phyloP scores from a whole-genome alignment of 1,139 yeast genomes.

The Protomyces inouyei region DNA sequence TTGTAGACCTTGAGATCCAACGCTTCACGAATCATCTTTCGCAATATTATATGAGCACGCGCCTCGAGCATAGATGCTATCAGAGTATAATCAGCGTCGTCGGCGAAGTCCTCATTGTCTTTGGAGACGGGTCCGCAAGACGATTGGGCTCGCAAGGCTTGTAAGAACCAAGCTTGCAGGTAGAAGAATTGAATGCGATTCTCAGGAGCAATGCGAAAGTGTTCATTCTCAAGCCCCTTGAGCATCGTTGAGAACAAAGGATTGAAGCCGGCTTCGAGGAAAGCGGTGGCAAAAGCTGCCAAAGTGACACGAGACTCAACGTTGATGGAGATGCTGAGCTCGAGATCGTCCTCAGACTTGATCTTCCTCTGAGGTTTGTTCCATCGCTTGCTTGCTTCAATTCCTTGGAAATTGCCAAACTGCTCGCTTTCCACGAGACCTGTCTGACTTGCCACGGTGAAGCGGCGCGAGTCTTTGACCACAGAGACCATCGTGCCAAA shows the following conservation, averaged over 20 bases:
- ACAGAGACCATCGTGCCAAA: conserved; percentile 83
- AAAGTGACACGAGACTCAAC: conserved; percentile 42
- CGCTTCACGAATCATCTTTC: conserved; percentile 54
- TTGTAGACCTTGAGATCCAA: conserved; percentile 48
- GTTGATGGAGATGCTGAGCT: conserved; percentile 36
- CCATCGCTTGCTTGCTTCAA: conserved; percentile 70
- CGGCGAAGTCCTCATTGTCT: conserved; percentile 26
- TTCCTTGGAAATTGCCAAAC: conserved; percentile 28
- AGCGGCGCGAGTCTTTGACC: conserved; percentile 53
- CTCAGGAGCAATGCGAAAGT: conserved; percentile 37
- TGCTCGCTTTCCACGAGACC: conserved; percentile 6
- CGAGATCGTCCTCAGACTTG: conserved; percentile 34
- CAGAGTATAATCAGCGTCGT: conserved; percentile 50
- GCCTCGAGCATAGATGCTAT: conserved; percentile 66
- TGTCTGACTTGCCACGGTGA: conserved; percentile 69
- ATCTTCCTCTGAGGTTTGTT: conserved; percentile 38
- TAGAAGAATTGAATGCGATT: conserved; percentile 53
- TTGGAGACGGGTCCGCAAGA: conserved; percentile 9
- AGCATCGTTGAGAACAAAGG: conserved; percentile 54
- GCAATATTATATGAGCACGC: conserved; percentile 57
- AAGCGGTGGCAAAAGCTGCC: conserved; percentile 50
- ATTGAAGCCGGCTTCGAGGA: conserved; percentile 73
- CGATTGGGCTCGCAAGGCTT: conserved; percentile 35
- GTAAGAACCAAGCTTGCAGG: conserved; percentile 67
- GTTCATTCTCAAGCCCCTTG: conserved; percentile 49